These are phyloP conservation scores for Eutrema salsugineum DNA, from an alignment of 441 rosid species.

Conservation along the genomic window DNA sequence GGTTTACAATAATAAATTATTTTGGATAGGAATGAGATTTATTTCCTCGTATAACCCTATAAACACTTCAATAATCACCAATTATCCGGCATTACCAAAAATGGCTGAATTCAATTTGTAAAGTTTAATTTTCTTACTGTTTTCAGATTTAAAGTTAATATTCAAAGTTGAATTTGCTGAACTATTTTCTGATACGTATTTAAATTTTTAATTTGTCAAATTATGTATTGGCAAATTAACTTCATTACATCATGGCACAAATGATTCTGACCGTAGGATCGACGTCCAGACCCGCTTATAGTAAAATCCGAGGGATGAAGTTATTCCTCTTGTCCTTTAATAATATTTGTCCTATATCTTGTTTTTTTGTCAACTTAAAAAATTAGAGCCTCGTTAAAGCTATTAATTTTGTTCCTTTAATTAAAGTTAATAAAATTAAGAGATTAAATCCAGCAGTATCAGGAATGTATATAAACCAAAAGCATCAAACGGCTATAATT, in stretches of 20 bases:
- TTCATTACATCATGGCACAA: not conserved
- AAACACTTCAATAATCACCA: not conserved
- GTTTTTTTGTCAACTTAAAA: not conserved
- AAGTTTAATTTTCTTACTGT: not conserved
- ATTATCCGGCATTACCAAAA: not conserved
- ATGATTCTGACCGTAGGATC: slow-evolving; percentile 18
- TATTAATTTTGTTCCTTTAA: not conserved
- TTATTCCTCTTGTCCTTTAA: not conserved
- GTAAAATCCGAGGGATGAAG: not conserved
- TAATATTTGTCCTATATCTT: not conserved
- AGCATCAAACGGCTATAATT: slow-evolving; percentile 48
- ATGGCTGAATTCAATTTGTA: not conserved
- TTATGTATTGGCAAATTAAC: not conserved
- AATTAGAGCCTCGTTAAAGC: not conserved
- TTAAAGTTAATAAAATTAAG: not conserved
- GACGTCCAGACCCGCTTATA: not conserved
- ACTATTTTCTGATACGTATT: not conserved
- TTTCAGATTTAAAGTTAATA: not conserved
- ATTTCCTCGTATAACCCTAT: not conserved
- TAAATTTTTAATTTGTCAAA: not conserved
- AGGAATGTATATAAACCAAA: slow-evolving; percentile 33
- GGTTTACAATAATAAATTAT: not conserved
- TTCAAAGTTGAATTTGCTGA: not conserved
- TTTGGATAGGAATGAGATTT: not conserved
- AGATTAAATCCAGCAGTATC: slow-evolving; percentile 18